Base-by-base conservation (phyloP, 2,329 filamentous ascomycete genomes). In the Mariannaea sp. region DNA sequence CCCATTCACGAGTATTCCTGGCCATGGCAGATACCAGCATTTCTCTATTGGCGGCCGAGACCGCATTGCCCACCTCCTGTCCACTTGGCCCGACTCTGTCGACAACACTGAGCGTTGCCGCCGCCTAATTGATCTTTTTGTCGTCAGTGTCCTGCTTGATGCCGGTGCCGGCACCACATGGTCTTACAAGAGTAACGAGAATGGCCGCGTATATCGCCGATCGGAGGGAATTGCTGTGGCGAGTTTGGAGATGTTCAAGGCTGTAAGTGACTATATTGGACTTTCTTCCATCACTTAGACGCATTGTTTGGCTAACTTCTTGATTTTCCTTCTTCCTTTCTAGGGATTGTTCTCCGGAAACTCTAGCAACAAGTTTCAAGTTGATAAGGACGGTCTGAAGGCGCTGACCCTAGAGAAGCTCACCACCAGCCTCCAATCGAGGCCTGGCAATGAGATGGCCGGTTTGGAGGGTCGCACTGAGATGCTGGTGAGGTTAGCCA, bases 181-280 rank as follows among this genome's bases (percentile, higher is more conserved):
- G 94, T 87, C 86, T 62, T 99, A 96, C 76, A 94, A 90, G 77
- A 96, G 91, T 69, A 87, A 87, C 58, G 92, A 96, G 68, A 95
- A 92, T 59, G 91, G 90, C 51, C 88, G 86, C 57, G 73, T 88
- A 33, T 97, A 93, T 73, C 81, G 85, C 46, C 85, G 94, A 44
- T 96, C 92, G 56, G 94, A 97, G 71, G 92, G 92, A 7, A 80
- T 97, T 49, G 92, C 92, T 7, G 86, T 87, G 60, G 84, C 84
- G 6, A 85, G 81, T 59, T 68, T 87, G 66, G 92, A 97, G 64
- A 96, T 97, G 92, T 97, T 96, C 81, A 96, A 96, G 75, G 80
- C 83, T 12, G 79, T 81, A 65, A 59, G 74, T 69, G 17, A 32
- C 32, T 46, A n/a, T 19, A 33, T 45, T 44, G 42, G 35, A 12